Evolutionary conservation across 164 flowering plant genomes (phyloP), one percentile per base, ranked within the genome.

Genomic region (Aristolochia fimbriata): DNA sequence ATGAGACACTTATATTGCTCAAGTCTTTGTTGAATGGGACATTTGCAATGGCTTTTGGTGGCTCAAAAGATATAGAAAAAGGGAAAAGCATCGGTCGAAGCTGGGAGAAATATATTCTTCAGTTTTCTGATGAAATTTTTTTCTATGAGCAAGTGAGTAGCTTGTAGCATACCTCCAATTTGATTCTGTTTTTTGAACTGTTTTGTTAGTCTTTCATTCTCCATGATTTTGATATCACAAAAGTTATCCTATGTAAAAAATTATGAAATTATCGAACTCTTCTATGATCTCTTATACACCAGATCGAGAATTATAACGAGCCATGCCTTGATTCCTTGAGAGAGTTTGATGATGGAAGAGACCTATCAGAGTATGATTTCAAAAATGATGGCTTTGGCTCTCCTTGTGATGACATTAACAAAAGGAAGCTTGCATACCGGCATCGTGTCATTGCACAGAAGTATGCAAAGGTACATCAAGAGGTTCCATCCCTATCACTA

Each of bases 1-100:
- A 94, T 68, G 99, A 91, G 75, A 90, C 97, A 47, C 88, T 88
- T 47, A 83, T 93, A 66, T 74, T 93, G 74, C 87, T 93, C 33
- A 88, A 85, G 73, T 90, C 96, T 16, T 72, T 88, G 75, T 62
- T 93, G 70, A 77, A 81, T 78, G 93, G 93, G 47, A 73, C 85
- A 27, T 93, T 86, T 70, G 97, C 97, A 0, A 70, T 71, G 61
- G 75, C 81, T 60, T 88, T 80, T 68, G 71, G 70, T 62, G 96
- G 96, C 60, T 64, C 63, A 24, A 93, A 93, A 75, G 85, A 88
- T 70, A 77, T 77, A 9, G 68, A 83, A 41, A 82, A 75, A 73
- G 96, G 97, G 96, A 62, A 56, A 72, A 88, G 83, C 37, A 72
- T 90, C 58, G 99, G 95, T 14, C 78, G 76, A 66, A 76, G 65